Evolutionary conservation across 2,329 filamentous ascomycete species (phyloP).

Genomic region (Colletotrichum cordylinicola): DNA sequence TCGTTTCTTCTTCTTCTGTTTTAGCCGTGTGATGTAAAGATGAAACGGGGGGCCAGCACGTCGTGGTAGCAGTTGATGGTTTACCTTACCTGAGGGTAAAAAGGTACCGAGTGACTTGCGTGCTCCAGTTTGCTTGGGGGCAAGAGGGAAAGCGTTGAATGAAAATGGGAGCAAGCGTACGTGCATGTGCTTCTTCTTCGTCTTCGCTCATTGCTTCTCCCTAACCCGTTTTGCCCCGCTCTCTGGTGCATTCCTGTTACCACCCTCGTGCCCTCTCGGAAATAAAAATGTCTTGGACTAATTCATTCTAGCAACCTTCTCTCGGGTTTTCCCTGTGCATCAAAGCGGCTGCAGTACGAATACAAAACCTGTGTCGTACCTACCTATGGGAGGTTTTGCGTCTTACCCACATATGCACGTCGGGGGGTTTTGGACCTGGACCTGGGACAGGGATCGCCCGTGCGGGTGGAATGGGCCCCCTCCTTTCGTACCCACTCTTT

Average conservation of each 20-base stretch:
- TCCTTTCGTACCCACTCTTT: neutral
- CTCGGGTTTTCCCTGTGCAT: neutral
- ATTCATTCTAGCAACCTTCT: neutral
- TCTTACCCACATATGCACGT: slow-evolving; percentile 14
- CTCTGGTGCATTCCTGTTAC: neutral
- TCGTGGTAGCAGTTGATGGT: neutral
- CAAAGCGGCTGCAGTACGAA: neutral
- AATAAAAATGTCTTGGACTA: neutral
- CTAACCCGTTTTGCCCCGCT: neutral
- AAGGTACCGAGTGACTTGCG: neutral
- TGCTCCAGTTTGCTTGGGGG: too few species aligned
- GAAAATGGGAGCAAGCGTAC: too few species aligned
- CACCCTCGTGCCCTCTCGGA: neutral
- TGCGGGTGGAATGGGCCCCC: neutral
- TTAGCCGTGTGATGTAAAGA: slow-evolving; percentile 11
- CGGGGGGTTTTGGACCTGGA: neutral
- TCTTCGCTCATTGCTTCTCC: neutral
- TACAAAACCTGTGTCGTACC: neutral
- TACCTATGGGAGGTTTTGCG: neutral
- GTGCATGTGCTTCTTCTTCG: neutral
- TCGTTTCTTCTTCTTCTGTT: slow-evolving; percentile 11
- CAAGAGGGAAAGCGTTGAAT: neutral
- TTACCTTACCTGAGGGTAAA: neutral
- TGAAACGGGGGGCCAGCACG: slow-evolving; percentile 6
- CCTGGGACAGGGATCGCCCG: slow-evolving; percentile 4